Conservation (phyloP, 371 early-diverging fungal species). For the Coemansia sp. region DNA sequence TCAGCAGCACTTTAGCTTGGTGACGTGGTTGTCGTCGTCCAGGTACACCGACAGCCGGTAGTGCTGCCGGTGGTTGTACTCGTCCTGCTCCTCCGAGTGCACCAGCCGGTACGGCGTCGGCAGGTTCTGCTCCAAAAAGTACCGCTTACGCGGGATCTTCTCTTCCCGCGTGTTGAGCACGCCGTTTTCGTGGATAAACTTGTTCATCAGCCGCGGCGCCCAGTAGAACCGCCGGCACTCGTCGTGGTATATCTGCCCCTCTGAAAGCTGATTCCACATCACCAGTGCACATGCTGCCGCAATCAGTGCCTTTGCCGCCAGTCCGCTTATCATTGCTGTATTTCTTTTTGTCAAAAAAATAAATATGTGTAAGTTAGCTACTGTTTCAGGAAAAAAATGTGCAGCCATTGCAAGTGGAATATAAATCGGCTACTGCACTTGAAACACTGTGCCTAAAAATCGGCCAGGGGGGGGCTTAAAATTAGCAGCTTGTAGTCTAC, state of each 20-base stretch:
- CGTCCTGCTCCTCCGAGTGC: slow-evolving; percentile 34
- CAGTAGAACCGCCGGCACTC: slow-evolving; percentile 47
- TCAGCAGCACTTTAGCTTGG: slow-evolving; percentile 46
- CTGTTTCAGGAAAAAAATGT: neutral
- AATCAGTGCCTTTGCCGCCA: slow-evolving; percentile 1
- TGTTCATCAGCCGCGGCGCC: slow-evolving; percentile 48
- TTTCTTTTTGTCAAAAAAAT: neutral
- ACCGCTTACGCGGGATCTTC: slow-evolving; percentile 28
- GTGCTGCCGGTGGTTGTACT: slow-evolving; percentile 45
- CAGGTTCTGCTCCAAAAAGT: slow-evolving; percentile 30
- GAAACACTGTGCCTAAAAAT: slow-evolving; percentile 2
- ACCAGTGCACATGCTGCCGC: slow-evolving; percentile 6
- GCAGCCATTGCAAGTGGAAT: neutral
- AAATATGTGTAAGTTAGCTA: neutral
- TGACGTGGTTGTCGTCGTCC: slow-evolving; percentile 47
- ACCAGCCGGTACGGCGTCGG: slow-evolving; percentile 43
- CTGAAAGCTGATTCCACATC: slow-evolving; percentile 8
- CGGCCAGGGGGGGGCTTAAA: neutral
- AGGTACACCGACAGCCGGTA: slow-evolving; percentile 37
- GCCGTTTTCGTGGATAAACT: slow-evolving; percentile 41
- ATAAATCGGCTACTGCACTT: neutral
- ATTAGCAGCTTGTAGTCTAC: neutral
- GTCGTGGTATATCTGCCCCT: slow-evolving; percentile 42
- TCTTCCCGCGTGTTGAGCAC: slow-evolving; percentile 41
- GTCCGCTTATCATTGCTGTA: neutral